Conservation (phyloP, 148 eudicot species). For the Amaranthus hypochondriacus region DNA sequence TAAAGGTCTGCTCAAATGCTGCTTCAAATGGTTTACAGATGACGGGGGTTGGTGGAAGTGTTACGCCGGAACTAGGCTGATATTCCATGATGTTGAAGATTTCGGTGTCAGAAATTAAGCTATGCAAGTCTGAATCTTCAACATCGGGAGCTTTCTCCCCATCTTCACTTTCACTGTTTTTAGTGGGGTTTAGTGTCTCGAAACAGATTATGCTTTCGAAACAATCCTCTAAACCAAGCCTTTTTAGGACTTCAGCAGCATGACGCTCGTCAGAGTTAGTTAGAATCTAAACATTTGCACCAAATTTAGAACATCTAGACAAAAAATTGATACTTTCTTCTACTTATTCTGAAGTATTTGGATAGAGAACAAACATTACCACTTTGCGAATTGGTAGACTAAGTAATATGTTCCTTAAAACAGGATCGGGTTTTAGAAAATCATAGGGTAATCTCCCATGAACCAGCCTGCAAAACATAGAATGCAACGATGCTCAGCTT, state of each 20-base stretch:
- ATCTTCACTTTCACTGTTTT: conserved; percentile 6
- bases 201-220: conserved; percentile 73
- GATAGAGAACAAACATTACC: conserved; percentile 37
- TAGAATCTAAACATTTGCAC: conserved; percentile 43
- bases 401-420: conserved; percentile 58
- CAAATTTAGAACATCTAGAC: not conserved
- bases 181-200: conserved; percentile 66
- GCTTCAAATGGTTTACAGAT: conserved; percentile 74
- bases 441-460: conserved; percentile 93
- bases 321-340: not conserved
- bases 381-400: conserved; percentile 77
- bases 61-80: conserved; percentile 32
- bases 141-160: conserved; percentile 21
- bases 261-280: conserved; percentile 76
- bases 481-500: not conserved
- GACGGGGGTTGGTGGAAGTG: conserved; percentile 52
- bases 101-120: conserved; percentile 16
- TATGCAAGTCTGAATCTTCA: conserved; percentile 13
- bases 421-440: conserved; percentile 64
- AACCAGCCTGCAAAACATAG: conserved; percentile 50
- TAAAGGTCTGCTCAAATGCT: conserved; percentile 54
- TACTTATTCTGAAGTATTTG: not conserved
- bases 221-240: conserved; percentile 86
- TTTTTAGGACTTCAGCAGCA: conserved; percentile 46
- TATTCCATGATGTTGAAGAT: conserved; percentile 37